Base-by-base conservation (phyloP, 106 monocot species). In the Agapanthus africanus region DNA sequence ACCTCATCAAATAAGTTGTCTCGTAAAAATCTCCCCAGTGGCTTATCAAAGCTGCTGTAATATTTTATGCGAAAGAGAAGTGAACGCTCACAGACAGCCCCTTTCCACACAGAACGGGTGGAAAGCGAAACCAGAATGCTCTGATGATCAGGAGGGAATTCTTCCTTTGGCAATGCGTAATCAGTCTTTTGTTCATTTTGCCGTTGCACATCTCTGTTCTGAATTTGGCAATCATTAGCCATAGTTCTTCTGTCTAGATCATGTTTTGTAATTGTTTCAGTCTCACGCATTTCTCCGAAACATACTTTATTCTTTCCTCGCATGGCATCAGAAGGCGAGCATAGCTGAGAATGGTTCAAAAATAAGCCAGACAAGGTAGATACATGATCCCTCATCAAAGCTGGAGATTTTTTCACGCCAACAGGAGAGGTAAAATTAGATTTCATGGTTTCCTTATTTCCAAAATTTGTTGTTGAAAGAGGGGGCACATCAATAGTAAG, bases 51-150 rank as follows among this genome's bases (percentile, higher is more conserved):
- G 65, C 81, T 83, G 11, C 90, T 80, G 68, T 90, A 90, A 41
- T 90, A 90, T 71, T 86, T 90, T 13, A 90, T 90, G 2, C 90
- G 90, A 46, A 83, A 81, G 42, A 90, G 76, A 68, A 83, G 86
- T 22, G 83, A 80, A 71, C 83, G 78, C 36, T 83, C 83, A 77
- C 90, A 90, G 59, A 90, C 79, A 35, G 86, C 83, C 16, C 90
- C 83, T 75, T 90, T 90, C 86, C 83, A 86, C 51, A 86, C 83
- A 81, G 83, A 86, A 19, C 86, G 75, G 34, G 78, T 86, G 21
- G 90, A 90, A 60, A 79, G 67, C 13, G 86, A 86, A 70, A 90
- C 80, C 70, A 86, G 73, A 70, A 90, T 86, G 76, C 83, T 90
- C 69, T 81, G 85, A 74, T 83, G 75, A 61, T 90, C 90, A 70